phyloP scores from a whole-genome alignment of 768 basidiomycete genomes.

The Tricholoma bakamatsutake region DNA sequence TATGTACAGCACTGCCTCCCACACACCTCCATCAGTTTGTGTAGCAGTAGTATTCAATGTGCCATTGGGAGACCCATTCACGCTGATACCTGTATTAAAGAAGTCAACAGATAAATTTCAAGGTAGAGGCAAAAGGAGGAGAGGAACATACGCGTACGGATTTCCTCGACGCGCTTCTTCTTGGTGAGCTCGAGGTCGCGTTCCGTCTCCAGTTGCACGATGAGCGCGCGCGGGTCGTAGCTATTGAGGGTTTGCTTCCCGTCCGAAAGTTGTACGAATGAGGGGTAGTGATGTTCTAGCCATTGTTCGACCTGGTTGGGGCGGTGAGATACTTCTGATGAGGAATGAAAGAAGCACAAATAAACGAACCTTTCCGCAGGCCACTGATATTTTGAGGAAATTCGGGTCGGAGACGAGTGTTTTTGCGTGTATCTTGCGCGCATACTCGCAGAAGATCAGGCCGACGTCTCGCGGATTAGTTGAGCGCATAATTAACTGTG shows the following conservation, averaged over 20 bases:
- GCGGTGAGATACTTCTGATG: conserved; percentile 8
- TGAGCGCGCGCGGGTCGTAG: conserved; percentile 49
- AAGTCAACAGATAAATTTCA: neutral
- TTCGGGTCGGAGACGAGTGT: conserved; percentile 79
- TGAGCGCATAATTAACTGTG: conserved; percentile 84
- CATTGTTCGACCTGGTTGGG: conserved; percentile 78
- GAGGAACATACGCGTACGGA: conserved; percentile 10
- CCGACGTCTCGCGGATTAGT: conserved; percentile 92
- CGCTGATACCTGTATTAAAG: neutral
- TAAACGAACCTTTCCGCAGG: conserved; percentile 69
- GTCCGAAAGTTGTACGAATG: conserved; percentile 57
- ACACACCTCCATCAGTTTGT: conserved; percentile 9
- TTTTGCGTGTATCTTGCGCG: conserved; percentile 77
- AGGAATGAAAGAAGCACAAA: neutral
- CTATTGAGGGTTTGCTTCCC: conserved; percentile 33
- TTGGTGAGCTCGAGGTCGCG: conserved; percentile 29
- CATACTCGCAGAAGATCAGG: conserved; percentile 78
- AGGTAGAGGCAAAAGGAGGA: neutral
- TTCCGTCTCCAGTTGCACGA: conserved; percentile 41
- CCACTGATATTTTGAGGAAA: conserved; percentile 76
- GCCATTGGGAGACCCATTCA: neutral
- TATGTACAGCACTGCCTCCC: conserved; percentile 27
- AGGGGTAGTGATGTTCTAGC: conserved; percentile 91
- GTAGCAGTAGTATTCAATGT: neutral
- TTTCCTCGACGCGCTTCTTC: conserved; percentile 24